phyloP scores from a whole-genome alignment of 345 rosid species.

The Lumnitzera racemosa region DNA sequence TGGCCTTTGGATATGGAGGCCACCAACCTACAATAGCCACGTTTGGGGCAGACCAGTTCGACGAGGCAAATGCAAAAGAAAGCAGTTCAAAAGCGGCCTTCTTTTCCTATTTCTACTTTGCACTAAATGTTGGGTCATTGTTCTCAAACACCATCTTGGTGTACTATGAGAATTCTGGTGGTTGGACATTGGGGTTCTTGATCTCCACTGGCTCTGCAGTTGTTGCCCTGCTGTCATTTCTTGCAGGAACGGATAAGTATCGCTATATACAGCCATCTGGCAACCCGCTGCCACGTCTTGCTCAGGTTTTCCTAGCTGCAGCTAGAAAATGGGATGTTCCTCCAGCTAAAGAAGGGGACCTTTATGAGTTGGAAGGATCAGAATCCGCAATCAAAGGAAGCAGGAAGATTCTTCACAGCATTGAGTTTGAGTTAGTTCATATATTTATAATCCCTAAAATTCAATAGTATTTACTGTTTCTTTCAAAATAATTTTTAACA shows the following conservation, averaged over 20 bases:
- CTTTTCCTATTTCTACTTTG: constrained; percentile 44
- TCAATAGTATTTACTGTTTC: neutral
- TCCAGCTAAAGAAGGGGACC: constrained; percentile 17
- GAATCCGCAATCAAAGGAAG: constrained; percentile 42
- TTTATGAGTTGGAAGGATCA: constrained; percentile 38
- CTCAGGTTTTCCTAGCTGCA: constrained; percentile 37
- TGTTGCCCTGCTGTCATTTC: constrained; percentile 20
- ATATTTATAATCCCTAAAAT: neutral
- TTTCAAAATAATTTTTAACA: neutral
- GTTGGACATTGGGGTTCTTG: constrained; percentile 40
- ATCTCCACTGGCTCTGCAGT: constrained; percentile 27
- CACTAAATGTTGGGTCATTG: constrained; percentile 37
- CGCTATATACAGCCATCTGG: constrained; percentile 29
- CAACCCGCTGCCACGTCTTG: constrained; percentile 38
- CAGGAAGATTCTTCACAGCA: constrained; percentile 40
- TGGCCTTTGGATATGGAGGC: constrained; percentile 46
- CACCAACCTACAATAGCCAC: constrained; percentile 49
- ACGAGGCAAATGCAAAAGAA: constrained; percentile 23
- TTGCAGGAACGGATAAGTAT: constrained; percentile 19
- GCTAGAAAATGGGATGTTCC: constrained; percentile 23
- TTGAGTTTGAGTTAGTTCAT: constrained; percentile 22
- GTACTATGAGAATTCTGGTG: constrained; percentile 32
- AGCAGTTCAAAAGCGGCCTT: constrained; percentile 23
- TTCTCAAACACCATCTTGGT: constrained; percentile 45
- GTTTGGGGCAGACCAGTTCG: constrained; percentile 46